A percentile compares a stretch with the other conserved stretches of the same genome.
Conservation (phyloP, 2,329 filamentous ascomycete genomes). For the Ceratocystiopsis brevicomis region DNA sequence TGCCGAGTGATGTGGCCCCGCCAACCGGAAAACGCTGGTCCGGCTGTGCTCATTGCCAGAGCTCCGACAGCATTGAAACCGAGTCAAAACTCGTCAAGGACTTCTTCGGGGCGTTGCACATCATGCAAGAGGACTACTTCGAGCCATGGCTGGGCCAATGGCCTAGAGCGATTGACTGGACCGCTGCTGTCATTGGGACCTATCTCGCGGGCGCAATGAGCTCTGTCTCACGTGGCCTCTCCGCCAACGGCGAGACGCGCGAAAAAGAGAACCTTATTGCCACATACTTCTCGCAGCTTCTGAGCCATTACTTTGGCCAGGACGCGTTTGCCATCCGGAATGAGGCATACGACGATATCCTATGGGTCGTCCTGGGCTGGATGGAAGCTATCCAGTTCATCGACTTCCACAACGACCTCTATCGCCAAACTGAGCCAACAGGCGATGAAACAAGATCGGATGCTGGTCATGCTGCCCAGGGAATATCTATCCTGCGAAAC, state of each 20-base stretch:
- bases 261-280: slow-evolving; percentile 63
- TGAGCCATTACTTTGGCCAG: slow-evolving; percentile 73
- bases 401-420: slow-evolving; percentile 42
- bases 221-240: slow-evolving; percentile 45
- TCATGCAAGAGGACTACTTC: slow-evolving; percentile 66
- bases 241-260: slow-evolving; percentile 20
- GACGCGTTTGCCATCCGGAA: slow-evolving; percentile 55
- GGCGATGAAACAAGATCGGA: not conserved
- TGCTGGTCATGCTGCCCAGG: not conserved
- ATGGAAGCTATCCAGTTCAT: slow-evolving; percentile 66
- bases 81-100: slow-evolving; percentile 18
- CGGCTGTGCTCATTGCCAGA: not conserved
- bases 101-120: slow-evolving; percentile 45
- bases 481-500: slow-evolving; percentile 16
- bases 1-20: not conserved
- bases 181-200: slow-evolving; percentile 65
- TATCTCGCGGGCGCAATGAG: slow-evolving; percentile 55
- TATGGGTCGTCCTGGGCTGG: slow-evolving; percentile 91
- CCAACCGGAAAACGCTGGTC: not conserved
- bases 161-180: slow-evolving; percentile 85
- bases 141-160: slow-evolving; percentile 60
- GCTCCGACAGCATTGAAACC: not conserved
- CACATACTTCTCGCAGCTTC: slow-evolving; percentile 58
- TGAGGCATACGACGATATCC: slow-evolving; percentile 76
- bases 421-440: slow-evolving; percentile 25